These are phyloP conservation scores for Chytriomyces sp. DNA, from an alignment of 192 early-diverging fungal species.

Conservation along the genomic window DNA sequence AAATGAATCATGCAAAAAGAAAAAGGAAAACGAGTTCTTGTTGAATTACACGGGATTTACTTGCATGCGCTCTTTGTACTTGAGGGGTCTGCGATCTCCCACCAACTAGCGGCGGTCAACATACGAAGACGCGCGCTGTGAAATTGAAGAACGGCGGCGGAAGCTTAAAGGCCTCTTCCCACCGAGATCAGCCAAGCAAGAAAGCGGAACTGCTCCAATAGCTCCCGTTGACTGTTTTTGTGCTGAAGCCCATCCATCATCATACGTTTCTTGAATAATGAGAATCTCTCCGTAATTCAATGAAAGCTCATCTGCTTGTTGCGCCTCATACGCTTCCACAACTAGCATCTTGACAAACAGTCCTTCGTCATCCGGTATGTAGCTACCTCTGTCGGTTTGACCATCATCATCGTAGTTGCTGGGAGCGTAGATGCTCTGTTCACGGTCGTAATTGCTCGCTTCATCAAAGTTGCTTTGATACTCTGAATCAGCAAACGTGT, in stretches of 20 bases:
- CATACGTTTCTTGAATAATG: conserved; percentile 20
- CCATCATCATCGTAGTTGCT: conserved; percentile 12
- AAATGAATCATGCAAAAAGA: no score
- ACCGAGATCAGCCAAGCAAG: conserved; percentile 36
- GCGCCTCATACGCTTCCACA: conserved; percentile 16
- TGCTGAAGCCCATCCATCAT: conserved; percentile 42
- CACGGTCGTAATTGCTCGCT: neutral
- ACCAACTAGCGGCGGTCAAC: neutral
- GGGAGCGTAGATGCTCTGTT: neutral
- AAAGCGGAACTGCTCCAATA: conserved; percentile 40
- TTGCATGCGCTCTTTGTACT: no score
- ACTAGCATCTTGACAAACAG: conserved; percentile 28
- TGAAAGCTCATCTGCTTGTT: conserved; percentile 24
- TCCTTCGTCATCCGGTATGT: neutral
- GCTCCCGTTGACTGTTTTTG: conserved; percentile 39
- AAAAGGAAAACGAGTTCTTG: no score
- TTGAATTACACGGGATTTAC: no score
- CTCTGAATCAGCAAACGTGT: neutral
- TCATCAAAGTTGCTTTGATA: neutral
- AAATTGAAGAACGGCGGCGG: neutral
- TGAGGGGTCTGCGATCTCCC: no score
- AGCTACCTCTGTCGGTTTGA: neutral
- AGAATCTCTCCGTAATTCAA: conserved; percentile 21
- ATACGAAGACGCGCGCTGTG: neutral
- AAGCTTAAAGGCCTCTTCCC: conserved; percentile 4